Conservation (phyloP, 805 yeast genomes). For the Kurtzmaniella fragi region DNA sequence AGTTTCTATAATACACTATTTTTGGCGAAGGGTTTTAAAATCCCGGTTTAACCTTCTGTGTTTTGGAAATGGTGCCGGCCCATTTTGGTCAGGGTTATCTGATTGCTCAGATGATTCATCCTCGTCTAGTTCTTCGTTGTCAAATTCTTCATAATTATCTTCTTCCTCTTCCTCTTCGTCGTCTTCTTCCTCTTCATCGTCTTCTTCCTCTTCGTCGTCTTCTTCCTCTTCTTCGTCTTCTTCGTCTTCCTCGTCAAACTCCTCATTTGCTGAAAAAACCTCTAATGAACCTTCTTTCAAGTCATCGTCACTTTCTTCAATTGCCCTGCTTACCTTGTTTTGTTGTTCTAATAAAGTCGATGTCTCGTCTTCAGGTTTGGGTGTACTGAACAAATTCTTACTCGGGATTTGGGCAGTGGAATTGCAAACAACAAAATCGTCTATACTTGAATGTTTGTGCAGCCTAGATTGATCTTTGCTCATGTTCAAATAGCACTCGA, state of each 20-base stretch:
- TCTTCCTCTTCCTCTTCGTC: slow-evolving; percentile 14
- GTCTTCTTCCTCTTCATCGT: slow-evolving; percentile 11
- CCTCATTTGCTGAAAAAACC: not conserved
- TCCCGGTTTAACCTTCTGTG: not conserved
- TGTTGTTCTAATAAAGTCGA: slow-evolving; percentile 8
- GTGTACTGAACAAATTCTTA: too few species aligned
- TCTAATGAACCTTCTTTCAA: not conserved
- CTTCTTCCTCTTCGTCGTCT: slow-evolving; percentile 15
- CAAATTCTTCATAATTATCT: slow-evolving; percentile 8
- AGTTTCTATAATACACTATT: not conserved
- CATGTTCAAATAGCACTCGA: slow-evolving; percentile 22
- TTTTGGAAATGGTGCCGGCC: not conserved
- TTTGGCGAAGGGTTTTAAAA: too few species aligned
- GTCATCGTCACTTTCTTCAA: not conserved
- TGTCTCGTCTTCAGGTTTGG: slow-evolving; percentile 5
- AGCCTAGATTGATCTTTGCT: slow-evolving; percentile 4
- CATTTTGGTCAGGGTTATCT: not conserved
- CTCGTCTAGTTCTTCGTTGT: slow-evolving; percentile 1
- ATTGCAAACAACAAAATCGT: slow-evolving; percentile 25
- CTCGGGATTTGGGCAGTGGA: slow-evolving; percentile 24
- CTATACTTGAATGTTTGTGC: slow-evolving; percentile 9
- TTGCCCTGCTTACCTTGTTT: slow-evolving; percentile 2
- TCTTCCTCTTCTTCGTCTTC: slow-evolving; percentile 20
- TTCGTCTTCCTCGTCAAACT: slow-evolving; percentile 12
- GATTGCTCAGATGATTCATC: not conserved